Evolutionary conservation across 2,329 filamentous ascomycete genomes (phyloP).

Genomic region (Arthrobotrys pseudoclavata): DNA sequence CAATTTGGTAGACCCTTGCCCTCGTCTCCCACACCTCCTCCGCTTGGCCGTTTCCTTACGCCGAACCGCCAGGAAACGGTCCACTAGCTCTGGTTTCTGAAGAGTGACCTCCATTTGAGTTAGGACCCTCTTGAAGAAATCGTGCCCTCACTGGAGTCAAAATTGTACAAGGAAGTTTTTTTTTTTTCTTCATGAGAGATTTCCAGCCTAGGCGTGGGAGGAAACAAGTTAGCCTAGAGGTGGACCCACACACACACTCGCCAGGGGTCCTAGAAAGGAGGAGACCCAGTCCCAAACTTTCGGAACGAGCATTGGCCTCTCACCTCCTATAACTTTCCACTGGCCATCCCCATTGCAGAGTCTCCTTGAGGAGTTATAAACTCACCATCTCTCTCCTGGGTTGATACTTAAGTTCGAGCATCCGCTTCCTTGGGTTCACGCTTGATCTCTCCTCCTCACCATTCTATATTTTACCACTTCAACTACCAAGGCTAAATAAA

Average conservation of each 20-base stretch:
- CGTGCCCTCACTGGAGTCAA: conserved; percentile 41
- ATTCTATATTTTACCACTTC: conserved; percentile 12
- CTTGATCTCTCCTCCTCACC: conserved; percentile 25
- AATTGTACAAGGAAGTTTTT: conserved; percentile 51
- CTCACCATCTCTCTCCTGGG: conserved; percentile 46
- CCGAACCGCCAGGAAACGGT: conserved; percentile 48
- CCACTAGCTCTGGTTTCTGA: conserved; percentile 38
- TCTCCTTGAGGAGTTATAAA: conserved; percentile 53
- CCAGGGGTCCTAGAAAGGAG: conserved; percentile 54
- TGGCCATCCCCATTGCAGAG: conserved; percentile 40
- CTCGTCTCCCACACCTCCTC: conserved; percentile 57
- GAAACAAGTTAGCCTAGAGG: conserved; percentile 47
- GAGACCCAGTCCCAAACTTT: conserved; percentile 56
- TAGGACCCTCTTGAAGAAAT: conserved; percentile 6
- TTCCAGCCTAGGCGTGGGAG: conserved; percentile 32
- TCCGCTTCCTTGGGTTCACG: conserved; percentile 39
- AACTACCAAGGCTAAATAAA: conserved; percentile 9
- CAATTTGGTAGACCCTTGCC: conserved; percentile 59
- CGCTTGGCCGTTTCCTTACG: conserved; percentile 57
- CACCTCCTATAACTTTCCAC: conserved; percentile 52
- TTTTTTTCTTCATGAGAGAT: conserved; percentile 36
- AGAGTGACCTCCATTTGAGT: conserved; percentile 52
- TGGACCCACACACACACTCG: conserved; percentile 25
- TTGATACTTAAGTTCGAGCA: conserved; percentile 47
- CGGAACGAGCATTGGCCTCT: conserved; percentile 54